Evolutionary conservation across 352 stramenopile genomes (phyloP).

Genomic region (Globisporangium carolinianum): DNA sequence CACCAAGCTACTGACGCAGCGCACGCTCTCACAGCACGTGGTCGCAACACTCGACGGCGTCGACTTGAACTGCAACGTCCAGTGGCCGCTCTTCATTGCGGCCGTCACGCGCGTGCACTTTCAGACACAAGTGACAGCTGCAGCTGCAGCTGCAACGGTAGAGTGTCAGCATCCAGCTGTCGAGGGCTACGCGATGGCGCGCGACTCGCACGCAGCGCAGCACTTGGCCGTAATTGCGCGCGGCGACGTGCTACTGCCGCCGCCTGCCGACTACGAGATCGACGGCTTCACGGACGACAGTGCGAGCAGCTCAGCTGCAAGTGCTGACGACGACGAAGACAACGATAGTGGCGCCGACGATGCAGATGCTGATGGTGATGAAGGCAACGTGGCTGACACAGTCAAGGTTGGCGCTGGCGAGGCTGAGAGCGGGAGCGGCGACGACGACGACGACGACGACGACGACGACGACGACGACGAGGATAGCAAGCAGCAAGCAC

Average conservation of each 20-base stretch:
- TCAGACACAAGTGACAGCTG: constrained; percentile 19
- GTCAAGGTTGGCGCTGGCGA: constrained; percentile 10
- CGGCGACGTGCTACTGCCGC: constrained; percentile 43
- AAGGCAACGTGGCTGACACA: constrained; percentile 4
- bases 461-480: constrained; percentile 7
- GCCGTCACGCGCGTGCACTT: constrained; percentile 42
- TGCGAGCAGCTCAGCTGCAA: constrained; percentile 56
- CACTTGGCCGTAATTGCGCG: constrained; percentile 35
- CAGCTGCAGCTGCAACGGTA: constrained; percentile 10
- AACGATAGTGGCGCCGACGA: constrained; percentile 15
- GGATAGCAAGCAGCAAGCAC: not conserved
- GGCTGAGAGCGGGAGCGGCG: constrained; percentile 5
- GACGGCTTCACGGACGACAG: constrained; percentile 79
- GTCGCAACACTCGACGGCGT: constrained; percentile 52
- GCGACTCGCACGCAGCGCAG: constrained; percentile 15
- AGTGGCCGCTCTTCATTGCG: constrained; percentile 55
- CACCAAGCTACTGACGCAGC: constrained; percentile 22
- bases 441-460: constrained; percentile 12
- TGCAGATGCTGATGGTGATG: constrained; percentile 9
- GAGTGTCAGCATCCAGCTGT: constrained; percentile 38
- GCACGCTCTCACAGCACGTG: constrained; percentile 40
- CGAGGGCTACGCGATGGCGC: constrained; percentile 45
- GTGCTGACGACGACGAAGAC: constrained; percentile 20
- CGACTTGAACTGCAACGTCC: constrained; percentile 32
- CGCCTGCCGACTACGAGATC: constrained; percentile 51